These are phyloP conservation scores for Knoxia roxburghii DNA, from an alignment of 257 asterid genomes.

Conservation along the genomic window DNA sequence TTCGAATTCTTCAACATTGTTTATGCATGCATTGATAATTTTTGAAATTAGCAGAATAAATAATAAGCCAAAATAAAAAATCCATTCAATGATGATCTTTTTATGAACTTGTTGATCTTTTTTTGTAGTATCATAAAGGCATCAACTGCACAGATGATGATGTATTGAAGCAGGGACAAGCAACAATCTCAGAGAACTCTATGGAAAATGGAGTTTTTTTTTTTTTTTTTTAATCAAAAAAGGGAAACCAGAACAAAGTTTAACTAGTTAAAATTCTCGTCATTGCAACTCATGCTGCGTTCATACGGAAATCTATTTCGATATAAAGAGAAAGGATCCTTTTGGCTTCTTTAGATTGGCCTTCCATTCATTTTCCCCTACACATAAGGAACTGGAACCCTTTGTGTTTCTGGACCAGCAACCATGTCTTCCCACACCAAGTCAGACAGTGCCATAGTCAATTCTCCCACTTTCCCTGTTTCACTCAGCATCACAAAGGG, in stretches of 20 bases:
- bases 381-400: slow-evolving; percentile 54
- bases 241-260: too few relatives aligned
- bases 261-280: too few relatives aligned
- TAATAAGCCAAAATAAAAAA: too few relatives aligned
- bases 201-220: too few relatives aligned
- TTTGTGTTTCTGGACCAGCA: slow-evolving; percentile 60
- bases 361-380: slow-evolving; percentile 4
- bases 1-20: too few relatives aligned
- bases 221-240: too few relatives aligned
- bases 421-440: slow-evolving; percentile 92
- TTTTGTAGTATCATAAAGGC: background rate
- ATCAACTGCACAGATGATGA: background rate
- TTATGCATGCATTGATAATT: too few relatives aligned
- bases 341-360: background rate
- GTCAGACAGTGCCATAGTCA: slow-evolving; percentile 89
- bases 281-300: too few relatives aligned
- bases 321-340: background rate
- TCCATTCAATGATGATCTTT: background rate
- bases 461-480: slow-evolving; percentile 70
- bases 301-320: too few relatives aligned
- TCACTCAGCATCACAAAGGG: background rate
- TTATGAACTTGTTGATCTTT: background rate
- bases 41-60: too few relatives aligned
- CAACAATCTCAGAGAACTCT: background rate
- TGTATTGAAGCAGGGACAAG: background rate